Evolutionary conservation across 1,284 basidiomycete genomes (phyloP).

Genomic region (Marasmius sp.): DNA sequence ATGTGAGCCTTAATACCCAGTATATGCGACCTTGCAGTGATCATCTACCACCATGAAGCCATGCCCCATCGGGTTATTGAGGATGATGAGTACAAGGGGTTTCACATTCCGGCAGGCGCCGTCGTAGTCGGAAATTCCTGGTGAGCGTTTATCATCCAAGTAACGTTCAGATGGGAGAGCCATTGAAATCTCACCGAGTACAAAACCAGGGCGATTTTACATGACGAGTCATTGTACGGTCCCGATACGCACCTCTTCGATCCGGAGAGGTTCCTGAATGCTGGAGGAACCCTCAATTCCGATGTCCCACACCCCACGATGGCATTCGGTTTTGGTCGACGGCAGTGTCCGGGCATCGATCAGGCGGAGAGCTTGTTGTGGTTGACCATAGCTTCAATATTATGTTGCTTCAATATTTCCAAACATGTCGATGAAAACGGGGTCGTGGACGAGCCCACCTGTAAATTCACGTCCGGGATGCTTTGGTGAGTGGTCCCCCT

Average conservation of each 20-base stretch:
- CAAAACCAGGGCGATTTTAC: conserved; percentile 9
- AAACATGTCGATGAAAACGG: neutral
- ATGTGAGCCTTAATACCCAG: neutral
- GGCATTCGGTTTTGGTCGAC: conserved; percentile 12
- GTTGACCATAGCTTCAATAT: neutral
- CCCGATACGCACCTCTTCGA: conserved; percentile 7
- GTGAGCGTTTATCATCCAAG: neutral
- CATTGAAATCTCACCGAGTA: neutral
- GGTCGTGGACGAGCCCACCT: neutral
- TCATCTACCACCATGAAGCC: neutral
- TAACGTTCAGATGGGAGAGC: neutral
- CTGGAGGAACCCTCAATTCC: neutral
- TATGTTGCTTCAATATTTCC: neutral
- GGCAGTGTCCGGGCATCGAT: neutral
- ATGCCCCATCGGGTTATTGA: conserved; percentile 4
- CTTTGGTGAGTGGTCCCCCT: neutral
- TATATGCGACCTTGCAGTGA: no score
- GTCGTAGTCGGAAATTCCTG: conserved; percentile 10
- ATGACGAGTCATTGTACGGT: conserved; percentile 1
- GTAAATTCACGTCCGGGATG: conserved; percentile 2
- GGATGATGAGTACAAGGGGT: conserved; percentile 17
- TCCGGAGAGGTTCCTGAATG: conserved; percentile 4
- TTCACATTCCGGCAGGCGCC: conserved; percentile 14
- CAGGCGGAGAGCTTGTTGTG: neutral
- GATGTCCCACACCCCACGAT: conserved; percentile 1